These are phyloP conservation scores for Penicillium mononematosum DNA, from an alignment of 495 filamentous ascomycete species.

Conservation along the genomic window DNA sequence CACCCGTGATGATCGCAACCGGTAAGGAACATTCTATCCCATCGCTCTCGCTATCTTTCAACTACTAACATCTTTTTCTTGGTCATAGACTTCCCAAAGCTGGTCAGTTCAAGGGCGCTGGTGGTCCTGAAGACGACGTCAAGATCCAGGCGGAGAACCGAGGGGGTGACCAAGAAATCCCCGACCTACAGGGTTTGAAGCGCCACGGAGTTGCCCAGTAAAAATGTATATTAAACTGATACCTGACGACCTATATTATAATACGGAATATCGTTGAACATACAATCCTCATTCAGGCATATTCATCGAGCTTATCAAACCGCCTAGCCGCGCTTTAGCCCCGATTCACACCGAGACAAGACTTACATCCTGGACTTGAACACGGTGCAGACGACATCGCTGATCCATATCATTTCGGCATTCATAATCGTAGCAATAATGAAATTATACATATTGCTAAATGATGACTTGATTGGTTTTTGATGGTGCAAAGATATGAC, in stretches of 20 bases:
- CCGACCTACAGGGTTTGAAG: slow-evolving; percentile 34
- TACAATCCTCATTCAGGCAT: too few species aligned
- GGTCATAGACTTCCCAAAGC: slow-evolving; percentile 43
- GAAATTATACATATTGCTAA: too few species aligned
- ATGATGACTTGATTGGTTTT: too few species aligned
- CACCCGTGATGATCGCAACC: slow-evolving; percentile 43
- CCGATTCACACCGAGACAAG: too few species aligned
- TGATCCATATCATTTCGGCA: too few species aligned
- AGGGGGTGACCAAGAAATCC: slow-evolving; percentile 45
- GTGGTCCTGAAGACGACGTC: slow-evolving; percentile 53
- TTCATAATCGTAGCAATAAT: too few species aligned
- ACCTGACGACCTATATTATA: slow-evolving; percentile 7
- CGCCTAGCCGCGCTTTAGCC: too few species aligned
- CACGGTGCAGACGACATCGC: too few species aligned
- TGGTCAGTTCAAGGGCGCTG: slow-evolving; percentile 48
- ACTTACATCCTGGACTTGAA: too few species aligned
- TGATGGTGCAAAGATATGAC: too few species aligned
- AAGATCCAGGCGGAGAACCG: slow-evolving; percentile 35
- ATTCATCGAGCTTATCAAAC: too few species aligned
- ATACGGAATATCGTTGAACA: neutral
- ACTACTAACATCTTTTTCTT: slow-evolving; percentile 9
- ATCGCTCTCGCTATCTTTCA: neutral
- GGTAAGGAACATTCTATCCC: slow-evolving; percentile 23
- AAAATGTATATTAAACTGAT: slow-evolving; percentile 16
- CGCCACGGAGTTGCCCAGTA: slow-evolving; percentile 25